Evolutionary conservation across 148 eudicot species (phyloP).

Genomic region (Silene uniflora): DNA sequence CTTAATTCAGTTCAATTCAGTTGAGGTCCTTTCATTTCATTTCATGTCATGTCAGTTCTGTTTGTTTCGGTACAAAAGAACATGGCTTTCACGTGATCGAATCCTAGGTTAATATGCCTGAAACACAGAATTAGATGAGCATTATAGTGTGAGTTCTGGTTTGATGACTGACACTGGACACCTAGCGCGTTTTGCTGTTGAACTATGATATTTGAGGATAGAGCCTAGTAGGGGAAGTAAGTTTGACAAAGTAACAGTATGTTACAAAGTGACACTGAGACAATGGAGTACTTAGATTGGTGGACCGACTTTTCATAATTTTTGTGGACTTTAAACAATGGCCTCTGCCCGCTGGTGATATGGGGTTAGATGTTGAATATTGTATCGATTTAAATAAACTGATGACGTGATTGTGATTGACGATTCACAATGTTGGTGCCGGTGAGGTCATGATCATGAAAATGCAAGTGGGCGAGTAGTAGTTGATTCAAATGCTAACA

Average conservation of each 20-base stretch:
- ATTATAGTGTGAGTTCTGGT: not conserved
- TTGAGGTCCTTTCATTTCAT: not conserved
- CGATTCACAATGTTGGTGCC: not conserved
- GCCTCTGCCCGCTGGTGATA: not conserved
- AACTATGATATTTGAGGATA: not conserved
- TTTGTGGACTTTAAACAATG: not conserved
- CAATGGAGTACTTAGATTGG: too few species aligned
- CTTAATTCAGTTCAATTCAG: not conserved
- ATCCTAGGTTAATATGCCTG: not conserved
- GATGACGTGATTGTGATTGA: not conserved
- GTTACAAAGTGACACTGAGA: too few species aligned
- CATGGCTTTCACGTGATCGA: not conserved
- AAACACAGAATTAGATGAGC: not conserved
- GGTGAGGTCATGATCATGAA: too few species aligned
- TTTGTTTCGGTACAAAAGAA: not conserved
- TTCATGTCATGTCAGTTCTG: too few species aligned
- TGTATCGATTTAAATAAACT: not conserved
- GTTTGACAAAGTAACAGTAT: too few species aligned
- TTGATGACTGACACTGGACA: not conserved
- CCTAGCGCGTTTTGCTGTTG: not conserved
- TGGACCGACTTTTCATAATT: not conserved
- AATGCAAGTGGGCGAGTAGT: too few species aligned
- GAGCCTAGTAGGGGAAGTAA: not conserved
- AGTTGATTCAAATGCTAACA: too few species aligned
- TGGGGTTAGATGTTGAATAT: not conserved